Evolutionary conservation across 495 filamentous ascomycete genomes (phyloP), one percentile per base, ranked within the genome.

Genomic region (Neurospora sp.): DNA sequence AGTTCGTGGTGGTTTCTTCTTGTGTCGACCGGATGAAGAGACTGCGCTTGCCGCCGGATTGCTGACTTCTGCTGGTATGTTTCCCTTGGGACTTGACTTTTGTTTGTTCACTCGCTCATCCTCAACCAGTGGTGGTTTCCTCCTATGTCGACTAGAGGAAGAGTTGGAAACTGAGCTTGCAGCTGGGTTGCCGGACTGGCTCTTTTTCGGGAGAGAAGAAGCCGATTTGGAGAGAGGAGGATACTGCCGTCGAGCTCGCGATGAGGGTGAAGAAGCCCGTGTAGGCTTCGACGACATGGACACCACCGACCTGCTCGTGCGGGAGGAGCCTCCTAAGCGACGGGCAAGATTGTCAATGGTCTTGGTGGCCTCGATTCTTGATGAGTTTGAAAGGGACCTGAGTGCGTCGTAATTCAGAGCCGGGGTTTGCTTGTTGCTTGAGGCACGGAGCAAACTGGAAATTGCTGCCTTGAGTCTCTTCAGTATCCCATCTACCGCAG

Each of bases 401-500:
- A 82, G 78, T 7, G 81, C 81, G 41, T 76, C 76, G 70, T 79
- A 82, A 74, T 82, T 79, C 69, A 82, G 68, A 38, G 65, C 75
- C 4, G 75, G 71, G 4, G 65, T 70, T 47, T 77, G 71, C 39
- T 75, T 74, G 31, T 73, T 74, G 70, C 73, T 74, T 2, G 78
- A 78, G 20, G 75, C 41, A 5, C 76, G 77, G 1, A 81, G 73
- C 1, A 80, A 65, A 39, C 69, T 77, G 35, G 70, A 45, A 41
- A 82, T 75, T n/a, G 80, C 77, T 1, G 73, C 41, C 39, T 71
- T 78, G 9, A 82, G 72, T 41, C 70, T 74, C 69, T 77, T 76
- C 18, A 82, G 53, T 42, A 82, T 75, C n/a, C 75, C 74, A 12
- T 77, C 73, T 27, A 82, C 47, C 10, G 77, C 72, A 35, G 77